Evolutionary conservation across 2,329 filamentous ascomycete species (phyloP).

Genomic region (Bimuria novae-zelandiae): DNA sequence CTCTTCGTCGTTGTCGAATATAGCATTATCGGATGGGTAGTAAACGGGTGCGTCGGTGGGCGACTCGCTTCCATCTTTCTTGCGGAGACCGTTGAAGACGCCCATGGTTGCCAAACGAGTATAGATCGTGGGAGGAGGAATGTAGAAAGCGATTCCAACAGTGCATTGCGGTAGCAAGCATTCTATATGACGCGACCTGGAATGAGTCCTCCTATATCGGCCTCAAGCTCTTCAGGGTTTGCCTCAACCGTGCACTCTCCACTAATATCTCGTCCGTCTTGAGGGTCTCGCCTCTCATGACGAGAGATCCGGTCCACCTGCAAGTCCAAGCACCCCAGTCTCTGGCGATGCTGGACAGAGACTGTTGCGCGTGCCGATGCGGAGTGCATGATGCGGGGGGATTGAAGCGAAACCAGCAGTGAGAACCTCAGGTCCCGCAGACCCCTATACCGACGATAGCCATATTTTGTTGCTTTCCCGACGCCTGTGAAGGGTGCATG

Average conservation of each 20-base stretch:
- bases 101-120: constrained; percentile 23
- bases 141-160: constrained; percentile 4
- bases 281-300: constrained; percentile 21
- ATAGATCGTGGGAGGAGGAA: background rate
- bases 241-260: constrained; percentile 24
- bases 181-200: constrained; percentile 21
- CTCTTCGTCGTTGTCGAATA: constrained; percentile 23
- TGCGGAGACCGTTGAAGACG: constrained; percentile 26
- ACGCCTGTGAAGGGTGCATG: constrained; percentile 12
- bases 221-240: constrained; percentile 17
- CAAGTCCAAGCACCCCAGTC: background rate
- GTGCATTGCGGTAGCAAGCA: constrained; percentile 15
- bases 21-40: constrained; percentile 25
- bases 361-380: constrained; percentile 14
- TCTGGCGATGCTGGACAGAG: constrained; percentile 10
- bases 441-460: constrained; percentile 16
- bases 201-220: constrained; percentile 33
- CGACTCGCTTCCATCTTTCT: constrained; percentile 25
- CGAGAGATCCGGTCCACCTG: constrained; percentile 15
- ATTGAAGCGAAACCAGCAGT: background rate
- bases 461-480: constrained; percentile 22
- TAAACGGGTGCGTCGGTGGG: constrained; percentile 18
- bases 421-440: background rate
- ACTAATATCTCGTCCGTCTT: constrained; percentile 32
- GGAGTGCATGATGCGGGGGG: constrained; percentile 34